phyloP scores from a whole-genome alignment of 257 asterid species.

The Leonotis leonurus region DNA sequence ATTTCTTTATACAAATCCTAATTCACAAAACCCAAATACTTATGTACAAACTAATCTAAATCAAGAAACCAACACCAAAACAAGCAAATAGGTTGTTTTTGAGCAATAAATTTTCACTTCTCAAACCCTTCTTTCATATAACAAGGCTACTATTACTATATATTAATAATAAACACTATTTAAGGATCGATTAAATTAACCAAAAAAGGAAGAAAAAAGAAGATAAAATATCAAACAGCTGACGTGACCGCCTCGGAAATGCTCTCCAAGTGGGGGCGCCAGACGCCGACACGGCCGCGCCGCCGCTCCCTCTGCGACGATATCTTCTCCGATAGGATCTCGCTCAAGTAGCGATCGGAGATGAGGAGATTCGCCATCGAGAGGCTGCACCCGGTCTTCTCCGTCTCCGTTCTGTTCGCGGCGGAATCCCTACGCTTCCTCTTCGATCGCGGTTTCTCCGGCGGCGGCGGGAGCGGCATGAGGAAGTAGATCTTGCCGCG shows the following conservation, averaged over 20 bases:
- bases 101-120: slow-evolving; percentile 11
- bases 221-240: slow-evolving; percentile 7
- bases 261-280: slow-evolving; percentile 90
- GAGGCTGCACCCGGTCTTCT: not conserved
- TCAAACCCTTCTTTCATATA: slow-evolving; percentile 34
- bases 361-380: slow-evolving; percentile 20
- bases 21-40: too few relatives aligned
- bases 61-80: not conserved
- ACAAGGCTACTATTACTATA: not conserved
- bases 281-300: slow-evolving; percentile 72
- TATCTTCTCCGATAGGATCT: slow-evolving; percentile 65
- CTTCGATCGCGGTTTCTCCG: slow-evolving; percentile 34
- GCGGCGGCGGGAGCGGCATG: slow-evolving; percentile 54
- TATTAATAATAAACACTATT: not conserved
- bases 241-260: slow-evolving; percentile 65
- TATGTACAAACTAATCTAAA: too few relatives aligned
- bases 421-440: slow-evolving; percentile 36
- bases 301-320: slow-evolving; percentile 69
- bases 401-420: not conserved
- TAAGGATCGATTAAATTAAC: too few relatives aligned
- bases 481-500: slow-evolving; percentile 95
- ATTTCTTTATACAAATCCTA: too few relatives aligned
- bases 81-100: not conserved
- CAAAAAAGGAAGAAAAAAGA: too few relatives aligned
- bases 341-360: slow-evolving; percentile 69